Evolutionary conservation across 257 asterid species (phyloP), one percentile per base, ranked within the genome.

Genomic region (Fraxinus anomala): DNA sequence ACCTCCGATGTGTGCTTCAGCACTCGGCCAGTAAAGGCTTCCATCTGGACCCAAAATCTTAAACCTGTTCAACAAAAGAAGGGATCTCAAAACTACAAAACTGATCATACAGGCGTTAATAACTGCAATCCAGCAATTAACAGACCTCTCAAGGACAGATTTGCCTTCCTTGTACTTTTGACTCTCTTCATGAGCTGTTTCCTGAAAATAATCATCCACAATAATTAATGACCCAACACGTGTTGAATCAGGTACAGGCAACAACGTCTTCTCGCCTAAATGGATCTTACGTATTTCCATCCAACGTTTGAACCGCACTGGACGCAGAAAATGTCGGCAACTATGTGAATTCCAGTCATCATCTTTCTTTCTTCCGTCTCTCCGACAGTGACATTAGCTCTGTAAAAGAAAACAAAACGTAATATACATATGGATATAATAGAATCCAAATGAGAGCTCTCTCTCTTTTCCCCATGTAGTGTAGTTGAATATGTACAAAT

Each of bases 91-190:
- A 44, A 69, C 39, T 70, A 76, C 3, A 28, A 67, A 77, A 72
- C 36, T 23, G 26, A 31, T 51, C 14, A 33, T 2, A 47, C 51
- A 28, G 74, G 31, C 30, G 31, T 67, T 37, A 33, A 47, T 73
- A 61, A 63, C 30, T 54, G 70, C 31, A 78, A 30, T 76, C 61
- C 44, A 54, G 75, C 79, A 54, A 79, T 17, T 72, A 73, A 85
- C 92, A 79, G 37, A 94, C 98, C 98, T 87, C 82, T 94, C 98
- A 21, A 94, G 96, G 68, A 94, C 97, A 23, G 97, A 94, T 87
- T 91, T 94, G 68, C 98, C 97, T 87, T 92, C 98, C 88, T 94
- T 94, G 96, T 94, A 94, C 92, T 91, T 90, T 80, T 92, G 97
- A 65, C 87, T 74, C 94, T 89, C 88, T 68, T 94, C 97, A n/a